Evolutionary conservation across 768 basidiomycete genomes (phyloP).

Genomic region (Amanita molliuscula): DNA sequence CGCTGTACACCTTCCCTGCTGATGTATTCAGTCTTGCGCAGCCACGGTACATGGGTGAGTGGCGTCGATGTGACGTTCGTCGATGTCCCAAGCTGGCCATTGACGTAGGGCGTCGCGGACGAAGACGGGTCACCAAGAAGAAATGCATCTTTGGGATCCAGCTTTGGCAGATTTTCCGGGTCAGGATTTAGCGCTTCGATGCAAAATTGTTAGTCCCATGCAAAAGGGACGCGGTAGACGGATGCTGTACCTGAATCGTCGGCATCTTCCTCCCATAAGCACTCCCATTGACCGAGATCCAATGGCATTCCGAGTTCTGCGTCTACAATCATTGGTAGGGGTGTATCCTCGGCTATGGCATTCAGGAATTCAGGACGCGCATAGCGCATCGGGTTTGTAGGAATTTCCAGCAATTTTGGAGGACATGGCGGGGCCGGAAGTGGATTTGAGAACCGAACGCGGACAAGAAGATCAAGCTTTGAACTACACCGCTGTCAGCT

Average conservation of each 20-base stretch:
- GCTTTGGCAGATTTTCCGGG: slow-evolving; percentile 38
- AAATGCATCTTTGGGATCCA: slow-evolving; percentile 71
- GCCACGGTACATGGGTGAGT: slow-evolving; percentile 72
- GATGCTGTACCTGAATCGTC: slow-evolving; percentile 48
- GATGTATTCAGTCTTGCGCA: slow-evolving; percentile 88
- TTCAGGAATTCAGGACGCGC: slow-evolving; percentile 80
- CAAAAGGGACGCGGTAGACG: not conserved
- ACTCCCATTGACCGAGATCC: slow-evolving; percentile 75
- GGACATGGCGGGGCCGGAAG: slow-evolving; percentile 95
- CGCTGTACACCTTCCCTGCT: slow-evolving; percentile 44
- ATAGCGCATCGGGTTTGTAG: slow-evolving; percentile 85
- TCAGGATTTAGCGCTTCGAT: slow-evolving; percentile 52
- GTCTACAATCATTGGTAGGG: slow-evolving; percentile 93
- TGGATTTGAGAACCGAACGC: slow-evolving; percentile 90
- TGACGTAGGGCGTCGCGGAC: slow-evolving; percentile 32
- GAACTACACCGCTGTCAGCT: slow-evolving; percentile 14
- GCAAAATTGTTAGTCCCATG: not conserved
- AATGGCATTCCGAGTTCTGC: slow-evolving; percentile 96
- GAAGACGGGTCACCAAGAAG: slow-evolving; percentile 60
- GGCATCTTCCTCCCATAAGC: slow-evolving; percentile 73
- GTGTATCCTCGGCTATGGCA: slow-evolving; percentile 67
- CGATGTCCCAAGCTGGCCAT: slow-evolving; percentile 23
- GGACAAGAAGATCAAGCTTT: slow-evolving; percentile 87
- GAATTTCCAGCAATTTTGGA: slow-evolving; percentile 86
- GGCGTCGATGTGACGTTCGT: slow-evolving; percentile 34